phyloP scores from a whole-genome alignment of 345 rosid genomes.

The Camelina neglecta region DNA sequence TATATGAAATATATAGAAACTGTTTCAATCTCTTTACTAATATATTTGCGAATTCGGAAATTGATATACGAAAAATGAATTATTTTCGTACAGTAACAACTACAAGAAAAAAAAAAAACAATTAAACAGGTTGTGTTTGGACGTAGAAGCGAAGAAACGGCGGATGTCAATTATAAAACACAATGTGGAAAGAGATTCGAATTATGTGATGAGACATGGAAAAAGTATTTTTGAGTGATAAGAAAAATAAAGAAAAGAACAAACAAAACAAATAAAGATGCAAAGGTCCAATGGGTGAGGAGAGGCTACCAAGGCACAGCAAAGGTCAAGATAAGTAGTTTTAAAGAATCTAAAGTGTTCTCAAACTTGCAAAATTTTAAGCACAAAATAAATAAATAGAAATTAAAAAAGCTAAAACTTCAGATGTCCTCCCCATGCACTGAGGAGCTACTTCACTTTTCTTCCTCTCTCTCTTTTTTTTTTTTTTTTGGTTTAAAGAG shows the following conservation, averaged over 20 bases:
- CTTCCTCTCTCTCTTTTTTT: neutral
- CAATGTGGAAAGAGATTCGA: slow-evolving; percentile 35
- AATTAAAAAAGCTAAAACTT: neutral
- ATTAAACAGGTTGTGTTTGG: slow-evolving; percentile 18
- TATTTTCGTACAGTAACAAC: neutral
- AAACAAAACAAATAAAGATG: slow-evolving; percentile 33
- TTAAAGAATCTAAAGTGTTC: slow-evolving; percentile 37
- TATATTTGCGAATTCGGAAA: neutral
- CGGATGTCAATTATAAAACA: slow-evolving; percentile 35
- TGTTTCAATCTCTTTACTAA: neutral
- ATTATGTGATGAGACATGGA: slow-evolving; percentile 40
- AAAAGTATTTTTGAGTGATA: slow-evolving; percentile 35
- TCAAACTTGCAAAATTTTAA: slow-evolving; percentile 5
- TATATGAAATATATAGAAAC: neutral
- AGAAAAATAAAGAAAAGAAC: slow-evolving; percentile 27
- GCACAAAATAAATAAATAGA: neutral
- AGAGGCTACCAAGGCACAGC: slow-evolving; percentile 45
- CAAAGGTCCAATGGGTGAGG: slow-evolving; percentile 43
- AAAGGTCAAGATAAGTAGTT: slow-evolving; percentile 46
- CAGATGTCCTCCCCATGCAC: slow-evolving; percentile 55
- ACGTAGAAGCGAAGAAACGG: slow-evolving; percentile 30
- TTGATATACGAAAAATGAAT: neutral
- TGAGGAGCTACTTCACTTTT: slow-evolving; percentile 53
- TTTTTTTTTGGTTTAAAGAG: neutral
- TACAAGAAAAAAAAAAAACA: neutral